phyloP scores from a whole-genome alignment of 1,284 basidiomycete species.

The Trichosporon ovoides region DNA sequence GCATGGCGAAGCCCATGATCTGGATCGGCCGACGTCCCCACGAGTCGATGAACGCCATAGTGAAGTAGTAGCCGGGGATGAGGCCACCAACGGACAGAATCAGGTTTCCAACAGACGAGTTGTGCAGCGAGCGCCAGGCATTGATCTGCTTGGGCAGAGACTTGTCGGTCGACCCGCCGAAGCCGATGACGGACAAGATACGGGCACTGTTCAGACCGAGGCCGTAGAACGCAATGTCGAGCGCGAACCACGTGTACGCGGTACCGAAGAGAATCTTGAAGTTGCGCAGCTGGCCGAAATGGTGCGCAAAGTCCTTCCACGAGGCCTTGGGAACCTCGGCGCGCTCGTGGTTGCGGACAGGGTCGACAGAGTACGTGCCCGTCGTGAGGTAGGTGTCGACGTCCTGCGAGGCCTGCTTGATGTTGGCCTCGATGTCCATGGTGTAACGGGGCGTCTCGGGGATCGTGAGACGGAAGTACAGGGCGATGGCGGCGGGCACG shows the following conservation, averaged over 20 bases:
- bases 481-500: conserved; percentile 49
- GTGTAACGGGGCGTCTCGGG: conserved; percentile 68
- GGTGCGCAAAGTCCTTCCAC: conserved; percentile 57
- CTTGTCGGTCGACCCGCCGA: conserved; percentile 44
- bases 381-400: conserved; percentile 59
- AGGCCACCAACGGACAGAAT: conserved; percentile 60
- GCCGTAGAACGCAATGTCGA: conserved; percentile 72
- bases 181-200: conserved; percentile 55
- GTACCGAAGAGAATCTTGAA: conserved; percentile 51
- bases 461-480: conserved; percentile 54
- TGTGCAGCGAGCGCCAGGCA: conserved; percentile 36
- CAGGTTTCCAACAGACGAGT: conserved; percentile 53
- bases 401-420: conserved; percentile 64
- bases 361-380: conserved; percentile 55
- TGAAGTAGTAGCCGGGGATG: conserved; percentile 51
- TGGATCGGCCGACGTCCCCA: conserved; percentile 52
- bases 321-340: conserved; percentile 62
- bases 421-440: conserved; percentile 81
- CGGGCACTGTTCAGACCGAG: conserved; percentile 73
- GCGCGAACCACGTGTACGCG: conserved; percentile 63
- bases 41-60: conserved; percentile 44
- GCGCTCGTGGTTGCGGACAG: conserved; percentile 57
- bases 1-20: conserved; percentile 67
- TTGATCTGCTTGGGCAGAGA: conserved; percentile 39
- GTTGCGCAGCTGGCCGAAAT: conserved; percentile 53